These are phyloP conservation scores for Sarocladium kiliense DNA, from an alignment of 2,329 filamentous ascomycete species.

Conservation along the genomic window DNA sequence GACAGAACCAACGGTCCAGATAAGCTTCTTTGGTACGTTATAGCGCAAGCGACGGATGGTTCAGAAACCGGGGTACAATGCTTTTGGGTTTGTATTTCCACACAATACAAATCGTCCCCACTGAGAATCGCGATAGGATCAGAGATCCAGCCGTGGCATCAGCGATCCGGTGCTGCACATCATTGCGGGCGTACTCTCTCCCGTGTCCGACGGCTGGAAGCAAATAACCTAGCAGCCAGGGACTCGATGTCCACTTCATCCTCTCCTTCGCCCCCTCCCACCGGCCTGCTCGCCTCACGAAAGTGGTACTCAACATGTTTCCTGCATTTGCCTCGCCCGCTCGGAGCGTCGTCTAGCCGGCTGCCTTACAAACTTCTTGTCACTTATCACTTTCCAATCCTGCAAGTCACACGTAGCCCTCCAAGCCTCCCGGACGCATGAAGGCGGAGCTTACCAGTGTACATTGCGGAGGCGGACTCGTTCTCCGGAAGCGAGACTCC, in stretches of 20 bases:
- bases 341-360: no score
- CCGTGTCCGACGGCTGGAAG: no score
- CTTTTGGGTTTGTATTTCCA: background rate
- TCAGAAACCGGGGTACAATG: background rate
- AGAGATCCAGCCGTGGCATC: background rate
- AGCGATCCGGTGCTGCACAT: conserved; percentile 2
- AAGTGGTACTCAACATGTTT: no score
- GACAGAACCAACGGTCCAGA: background rate
- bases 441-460: no score
- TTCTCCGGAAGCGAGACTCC: background rate
- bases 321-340: no score
- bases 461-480: background rate
- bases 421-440: no score
- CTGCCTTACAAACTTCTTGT: no score
- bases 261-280: background rate
- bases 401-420: no score
- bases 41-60: background rate
- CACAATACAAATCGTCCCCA: background rate
- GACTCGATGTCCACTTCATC: background rate
- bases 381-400: no score
- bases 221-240: no score
- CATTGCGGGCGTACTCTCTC: background rate
- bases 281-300: no score
- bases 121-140: conserved; percentile 5
- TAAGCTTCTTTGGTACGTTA: background rate